phyloP scores from a whole-genome alignment of 441 rosid genomes.

The Theobroma grandiflorum region DNA sequence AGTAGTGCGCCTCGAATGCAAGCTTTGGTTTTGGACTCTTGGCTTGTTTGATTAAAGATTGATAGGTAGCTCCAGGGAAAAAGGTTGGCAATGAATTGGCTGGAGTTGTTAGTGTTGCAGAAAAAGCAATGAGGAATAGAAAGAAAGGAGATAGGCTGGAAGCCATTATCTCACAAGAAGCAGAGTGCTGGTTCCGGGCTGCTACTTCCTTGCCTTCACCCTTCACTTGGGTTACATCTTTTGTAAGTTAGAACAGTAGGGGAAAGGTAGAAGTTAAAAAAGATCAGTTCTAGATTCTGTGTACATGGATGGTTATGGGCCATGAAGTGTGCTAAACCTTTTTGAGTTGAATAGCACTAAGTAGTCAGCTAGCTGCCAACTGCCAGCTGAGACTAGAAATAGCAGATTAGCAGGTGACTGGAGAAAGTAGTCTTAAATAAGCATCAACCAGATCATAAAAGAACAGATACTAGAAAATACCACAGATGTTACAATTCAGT shows the following conservation, averaged over 20 bases:
- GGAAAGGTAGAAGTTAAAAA: neutral
- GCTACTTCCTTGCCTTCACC: neutral
- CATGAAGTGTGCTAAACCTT: neutral
- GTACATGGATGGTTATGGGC: slow-evolving; percentile 13
- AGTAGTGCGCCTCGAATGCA: slow-evolving; percentile 59
- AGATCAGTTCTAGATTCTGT: neutral
- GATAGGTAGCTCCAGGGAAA: slow-evolving; percentile 47
- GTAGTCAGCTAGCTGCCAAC: slow-evolving; percentile 13
- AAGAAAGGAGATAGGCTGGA: slow-evolving; percentile 33
- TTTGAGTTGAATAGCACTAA: neutral
- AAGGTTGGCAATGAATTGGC: slow-evolving; percentile 33
- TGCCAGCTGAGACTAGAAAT: slow-evolving; percentile 12
- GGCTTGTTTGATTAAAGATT: slow-evolving; percentile 44
- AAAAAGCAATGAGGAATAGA: slow-evolving; percentile 25
- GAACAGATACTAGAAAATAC: neutral
- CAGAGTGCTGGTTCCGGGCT: neutral
- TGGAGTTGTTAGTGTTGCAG: slow-evolving; percentile 25
- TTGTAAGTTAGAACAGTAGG: slow-evolving; percentile 16
- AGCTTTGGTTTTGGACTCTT: slow-evolving; percentile 40
- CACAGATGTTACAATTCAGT: neutral
- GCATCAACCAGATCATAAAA: neutral
- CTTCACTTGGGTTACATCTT: neutral
- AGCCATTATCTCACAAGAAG: slow-evolving; percentile 31
- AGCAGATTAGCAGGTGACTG: slow-evolving; percentile 10
- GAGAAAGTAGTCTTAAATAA: neutral